phyloP scores from a whole-genome alignment of 2,329 filamentous ascomycete genomes.

The Ampelomyces quisqualis region DNA sequence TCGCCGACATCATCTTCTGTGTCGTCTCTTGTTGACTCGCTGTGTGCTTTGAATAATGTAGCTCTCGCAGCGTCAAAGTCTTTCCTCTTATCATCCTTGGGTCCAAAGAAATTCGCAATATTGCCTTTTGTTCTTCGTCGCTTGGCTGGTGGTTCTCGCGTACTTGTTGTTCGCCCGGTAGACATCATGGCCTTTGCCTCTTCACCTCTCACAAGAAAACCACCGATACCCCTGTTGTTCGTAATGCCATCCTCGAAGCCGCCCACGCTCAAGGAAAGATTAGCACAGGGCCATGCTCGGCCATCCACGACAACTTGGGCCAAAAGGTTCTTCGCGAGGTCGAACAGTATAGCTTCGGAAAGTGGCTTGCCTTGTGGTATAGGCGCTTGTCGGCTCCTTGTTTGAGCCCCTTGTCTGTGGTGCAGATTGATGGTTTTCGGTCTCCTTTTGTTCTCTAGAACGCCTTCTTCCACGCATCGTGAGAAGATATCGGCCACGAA shows the following conservation, averaged over 20 bases:
- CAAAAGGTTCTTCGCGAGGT: slow-evolving; percentile 73
- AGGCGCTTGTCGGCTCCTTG: slow-evolving; percentile 70
- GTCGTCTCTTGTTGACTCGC: slow-evolving; percentile 30
- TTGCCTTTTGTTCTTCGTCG: slow-evolving; percentile 37
- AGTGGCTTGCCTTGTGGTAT: slow-evolving; percentile 76
- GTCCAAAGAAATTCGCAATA: slow-evolving; percentile 42
- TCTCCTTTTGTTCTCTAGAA: slow-evolving; percentile 80
- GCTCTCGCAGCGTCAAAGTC: slow-evolving; percentile 39
- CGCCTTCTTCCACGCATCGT: slow-evolving; percentile 84
- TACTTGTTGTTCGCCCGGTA: slow-evolving; percentile 12
- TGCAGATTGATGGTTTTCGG: slow-evolving; percentile 86
- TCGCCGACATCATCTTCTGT: slow-evolving; percentile 22
- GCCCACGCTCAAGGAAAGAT: slow-evolving; percentile 83
- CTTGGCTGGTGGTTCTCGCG: slow-evolving; percentile 32
- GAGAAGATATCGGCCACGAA: slow-evolving; percentile 90
- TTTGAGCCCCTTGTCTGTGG: slow-evolving; percentile 72
- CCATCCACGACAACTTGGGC: slow-evolving; percentile 77
- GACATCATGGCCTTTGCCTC: slow-evolving; percentile 53
- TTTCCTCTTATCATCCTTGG: slow-evolving; percentile 31
- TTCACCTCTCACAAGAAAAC: slow-evolving; percentile 73
- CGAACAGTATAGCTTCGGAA: slow-evolving; percentile 70
- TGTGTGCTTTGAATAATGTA: slow-evolving; percentile 29
- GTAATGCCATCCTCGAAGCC: slow-evolving; percentile 86
- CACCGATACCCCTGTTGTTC: slow-evolving; percentile 81
- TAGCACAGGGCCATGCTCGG: slow-evolving; percentile 84